Base-by-base conservation (phyloP, 2,329 filamentous ascomycete species). In the Xylaria sp. region DNA sequence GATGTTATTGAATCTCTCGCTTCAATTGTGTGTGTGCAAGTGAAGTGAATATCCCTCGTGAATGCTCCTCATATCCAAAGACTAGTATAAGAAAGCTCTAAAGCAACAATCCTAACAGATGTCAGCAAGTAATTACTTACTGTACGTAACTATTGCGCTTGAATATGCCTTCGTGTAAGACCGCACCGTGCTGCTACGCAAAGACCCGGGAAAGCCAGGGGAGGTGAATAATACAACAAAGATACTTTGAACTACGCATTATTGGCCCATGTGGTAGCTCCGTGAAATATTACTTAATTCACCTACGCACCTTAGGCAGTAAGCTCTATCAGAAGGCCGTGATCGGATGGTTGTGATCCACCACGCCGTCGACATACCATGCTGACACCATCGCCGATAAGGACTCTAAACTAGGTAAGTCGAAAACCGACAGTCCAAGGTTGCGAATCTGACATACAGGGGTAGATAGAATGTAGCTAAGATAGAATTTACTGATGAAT, bases 321-420 rank as follows among this genome's bases (percentile, higher is more conserved):
- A 54, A 10, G 31, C 28, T 20, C 51, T 9, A 38, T 56, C 31
- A 56, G n/a, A 38, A 31, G 9, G 51, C 51, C 51, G 51, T 23
- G n/a, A 56, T 56, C 31, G 51, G 51, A 56, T 36, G 36, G 51
- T 13, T 23, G 6, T 56, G 51, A 56, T 38, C 51, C 51, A 56
- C 51, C 31, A 36, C 51, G 17, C 26, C 31, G 48, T 51, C 15
- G 26, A 51, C 10, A 51, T 5, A 51, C 6, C 11, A 17, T 51
- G 48, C 48, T 33, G 33, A 33, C 33, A 51, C 26, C 26, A 51
- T 31, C 48, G 17, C 48, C 6, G 28, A 31, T 2, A n/a, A 31
- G 13, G 48, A 31, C 48, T 31, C 48, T n/a, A 51, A 26, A 51
- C 46, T 49, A 26, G 23, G 23, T 28, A 20, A 10, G 44, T 40